phyloP scores from a whole-genome alignment of 2,329 filamentous ascomycete species.

The Zalaria sp. region DNA sequence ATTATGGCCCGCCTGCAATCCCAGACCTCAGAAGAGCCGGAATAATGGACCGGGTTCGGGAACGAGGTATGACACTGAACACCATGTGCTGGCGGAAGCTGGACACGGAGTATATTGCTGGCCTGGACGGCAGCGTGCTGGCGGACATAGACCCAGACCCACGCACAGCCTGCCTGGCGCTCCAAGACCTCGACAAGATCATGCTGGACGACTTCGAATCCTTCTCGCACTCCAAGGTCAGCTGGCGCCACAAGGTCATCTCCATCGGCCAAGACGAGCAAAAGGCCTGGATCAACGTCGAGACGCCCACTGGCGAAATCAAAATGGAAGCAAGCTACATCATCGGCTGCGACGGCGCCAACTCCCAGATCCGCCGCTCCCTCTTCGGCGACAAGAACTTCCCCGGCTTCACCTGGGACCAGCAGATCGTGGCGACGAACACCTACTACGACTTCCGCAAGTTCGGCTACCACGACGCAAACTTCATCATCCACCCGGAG shows the following conservation, averaged over 20 bases:
- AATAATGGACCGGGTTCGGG: constrained; percentile 20
- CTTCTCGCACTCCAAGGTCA: constrained; percentile 11
- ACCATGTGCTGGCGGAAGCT: constrained; percentile 15
- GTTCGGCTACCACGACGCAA: constrained; percentile 24
- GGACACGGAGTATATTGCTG: constrained; percentile 12
- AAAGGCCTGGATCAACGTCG: constrained; percentile 14
- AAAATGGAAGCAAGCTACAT: constrained; percentile 9
- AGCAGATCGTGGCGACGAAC: constrained; percentile 9
- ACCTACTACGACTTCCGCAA: constrained; percentile 20
- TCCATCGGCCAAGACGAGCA: constrained; percentile 12
- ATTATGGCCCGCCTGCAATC: constrained; percentile 27
- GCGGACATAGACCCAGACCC: constrained; percentile 8
- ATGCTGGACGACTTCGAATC: constrained; percentile 7
- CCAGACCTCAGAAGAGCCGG: constrained; percentile 23
- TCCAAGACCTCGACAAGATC: constrained; percentile 13
- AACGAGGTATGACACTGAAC: constrained; percentile 10
- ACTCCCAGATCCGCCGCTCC: constrained; percentile 9
- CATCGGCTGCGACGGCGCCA: constrained; percentile 12
- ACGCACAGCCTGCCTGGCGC: constrained; percentile 10
- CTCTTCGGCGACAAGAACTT: constrained; percentile 11
- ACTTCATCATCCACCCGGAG: constrained; percentile 24
- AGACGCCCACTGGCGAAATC: constrained; percentile 8
- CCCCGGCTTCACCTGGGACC: constrained; percentile 10
- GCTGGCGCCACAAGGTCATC: constrained; percentile 13
- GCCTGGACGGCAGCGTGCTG: constrained; percentile 13